These are phyloP conservation scores for Candida endomychidarum DNA, from an alignment of 805 yeast species.

Conservation along the genomic window DNA sequence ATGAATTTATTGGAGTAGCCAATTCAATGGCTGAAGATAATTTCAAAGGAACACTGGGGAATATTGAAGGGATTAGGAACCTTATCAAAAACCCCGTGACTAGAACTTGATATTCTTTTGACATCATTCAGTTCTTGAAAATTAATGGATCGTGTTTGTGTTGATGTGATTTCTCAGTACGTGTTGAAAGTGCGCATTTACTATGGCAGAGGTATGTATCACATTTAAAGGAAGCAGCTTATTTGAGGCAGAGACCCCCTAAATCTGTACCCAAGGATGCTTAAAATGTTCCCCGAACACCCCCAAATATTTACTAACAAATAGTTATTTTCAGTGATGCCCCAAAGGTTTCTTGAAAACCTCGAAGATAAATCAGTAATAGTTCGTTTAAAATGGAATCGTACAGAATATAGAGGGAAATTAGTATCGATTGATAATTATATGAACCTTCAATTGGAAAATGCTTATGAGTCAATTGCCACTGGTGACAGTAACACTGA, in stretches of 20 bases:
- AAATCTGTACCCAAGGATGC: too few species aligned
- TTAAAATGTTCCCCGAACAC: too few species aligned
- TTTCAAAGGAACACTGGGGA: constrained; percentile 28
- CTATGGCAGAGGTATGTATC: constrained; percentile 9
- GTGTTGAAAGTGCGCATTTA: constrained; percentile 7
- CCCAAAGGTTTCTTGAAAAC: constrained; percentile 51
- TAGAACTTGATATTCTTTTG: constrained; percentile 1
- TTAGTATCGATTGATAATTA: constrained; percentile 83
- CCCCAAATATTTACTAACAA: constrained; percentile 3
- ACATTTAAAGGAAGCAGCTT: neutral
- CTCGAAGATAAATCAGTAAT: constrained; percentile 68
- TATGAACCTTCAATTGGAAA: constrained; percentile 80
- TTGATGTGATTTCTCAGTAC: neutral
- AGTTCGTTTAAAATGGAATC: constrained; percentile 87
- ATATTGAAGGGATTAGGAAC: constrained; percentile 32
- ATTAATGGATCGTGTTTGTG: too few species aligned
- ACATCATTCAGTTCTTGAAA: too few species aligned
- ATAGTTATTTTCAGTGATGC: constrained; percentile 7
- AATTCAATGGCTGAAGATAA: constrained; percentile 52
- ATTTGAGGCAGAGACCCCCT: too few species aligned
- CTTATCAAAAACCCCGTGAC: constrained; percentile 32
- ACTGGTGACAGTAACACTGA: constrained; percentile 43
- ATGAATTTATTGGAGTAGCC: constrained; percentile 74
- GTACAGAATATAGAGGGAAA: constrained; percentile 80
- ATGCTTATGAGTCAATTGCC: constrained; percentile 48